Evolutionary conservation across 2,329 filamentous ascomycete genomes (phyloP), one percentile per base, ranked within the genome.

Genomic region (Akanthomyces lecanii): DNA sequence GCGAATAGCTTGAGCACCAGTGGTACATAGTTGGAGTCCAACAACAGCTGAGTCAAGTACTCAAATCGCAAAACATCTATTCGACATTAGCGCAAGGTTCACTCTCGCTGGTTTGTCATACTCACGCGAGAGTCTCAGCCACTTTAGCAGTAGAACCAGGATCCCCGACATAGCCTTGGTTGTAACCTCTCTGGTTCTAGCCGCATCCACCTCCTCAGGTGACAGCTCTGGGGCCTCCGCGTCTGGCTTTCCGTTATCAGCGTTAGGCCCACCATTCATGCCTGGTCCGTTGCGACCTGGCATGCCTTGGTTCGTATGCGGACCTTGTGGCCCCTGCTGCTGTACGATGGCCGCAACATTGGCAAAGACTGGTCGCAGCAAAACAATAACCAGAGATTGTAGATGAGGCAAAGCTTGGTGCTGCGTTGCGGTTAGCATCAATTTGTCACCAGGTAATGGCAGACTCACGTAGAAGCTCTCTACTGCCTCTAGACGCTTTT

Each of bases 1-100:
- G 94, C 92, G 74, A 97, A 93, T 55, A 97, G 85, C 77, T 98
- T 98, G 38, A 99, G 79, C 28, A 97, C 89, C 36, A 99, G 80
- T 0, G 94, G 94, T 7, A 99, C 82, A 73, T 97, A 99, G 74
- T 97, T 98, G 4, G 92, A 95, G 75, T 99, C 95, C 33, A 99
- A 83, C 12, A 99, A 80, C 3, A 99, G 83, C 72, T 99, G 95
- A 0, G 92, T 94, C 71, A 99, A 79, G 71, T 97, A 98, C 76
- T 99, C 95, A 68, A 95, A 97, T 73, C 97, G 97, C 67, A 99
- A 80, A 33, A 98, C 85, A 73, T 99, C 92, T 96, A 21, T 16
- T 25, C 30, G 4, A 62, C 59, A 36, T 72, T 54, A 74, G 67
- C 50, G 52, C 40, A n/a, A 21, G 21, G 8, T 23, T 38, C 16